Conservation (phyloP, 768 basidiomycete species). For the Naganishia vishniacii region DNA sequence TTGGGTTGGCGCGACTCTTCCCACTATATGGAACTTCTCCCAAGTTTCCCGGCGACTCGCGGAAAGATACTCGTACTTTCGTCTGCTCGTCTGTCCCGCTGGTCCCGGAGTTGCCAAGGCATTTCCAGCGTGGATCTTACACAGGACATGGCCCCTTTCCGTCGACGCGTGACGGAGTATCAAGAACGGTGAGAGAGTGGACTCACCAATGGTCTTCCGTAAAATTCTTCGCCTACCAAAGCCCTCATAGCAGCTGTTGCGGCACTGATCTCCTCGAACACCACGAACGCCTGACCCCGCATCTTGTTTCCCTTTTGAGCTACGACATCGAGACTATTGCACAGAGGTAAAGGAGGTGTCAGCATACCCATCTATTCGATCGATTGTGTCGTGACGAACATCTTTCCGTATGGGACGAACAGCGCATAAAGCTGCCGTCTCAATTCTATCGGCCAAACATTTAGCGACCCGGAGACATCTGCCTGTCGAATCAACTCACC, state of each 20-base stretch:
- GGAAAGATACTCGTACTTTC: no score
- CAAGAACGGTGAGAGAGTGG: background rate
- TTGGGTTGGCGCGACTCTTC: no score
- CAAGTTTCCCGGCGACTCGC: no score
- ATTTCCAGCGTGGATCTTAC: no score
- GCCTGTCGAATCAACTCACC: conserved; percentile 35
- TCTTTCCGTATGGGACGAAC: conserved; percentile 86
- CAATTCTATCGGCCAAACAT: conserved; percentile 59
- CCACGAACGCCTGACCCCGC: conserved; percentile 92
- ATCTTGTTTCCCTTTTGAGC: conserved; percentile 78
- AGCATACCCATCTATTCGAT: background rate
- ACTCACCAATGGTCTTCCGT: conserved; percentile 83
- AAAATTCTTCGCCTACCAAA: conserved; percentile 86
- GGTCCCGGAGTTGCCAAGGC: no score
- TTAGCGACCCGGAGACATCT: background rate
- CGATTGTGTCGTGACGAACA: conserved; percentile 48
- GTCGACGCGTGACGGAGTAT: no score
- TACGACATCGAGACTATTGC: conserved; percentile 68
- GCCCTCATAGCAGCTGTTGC: conserved; percentile 90
- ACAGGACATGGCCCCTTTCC: no score
- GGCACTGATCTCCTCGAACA: conserved; percentile 82
- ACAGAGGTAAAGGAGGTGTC: background rate
- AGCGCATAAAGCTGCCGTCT: conserved; percentile 73
- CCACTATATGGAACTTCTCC: no score
- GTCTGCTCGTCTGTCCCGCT: no score